Conservation (phyloP, 108 stramenopile genomes). For the Cyclotella choctawhatcheeana region DNA sequence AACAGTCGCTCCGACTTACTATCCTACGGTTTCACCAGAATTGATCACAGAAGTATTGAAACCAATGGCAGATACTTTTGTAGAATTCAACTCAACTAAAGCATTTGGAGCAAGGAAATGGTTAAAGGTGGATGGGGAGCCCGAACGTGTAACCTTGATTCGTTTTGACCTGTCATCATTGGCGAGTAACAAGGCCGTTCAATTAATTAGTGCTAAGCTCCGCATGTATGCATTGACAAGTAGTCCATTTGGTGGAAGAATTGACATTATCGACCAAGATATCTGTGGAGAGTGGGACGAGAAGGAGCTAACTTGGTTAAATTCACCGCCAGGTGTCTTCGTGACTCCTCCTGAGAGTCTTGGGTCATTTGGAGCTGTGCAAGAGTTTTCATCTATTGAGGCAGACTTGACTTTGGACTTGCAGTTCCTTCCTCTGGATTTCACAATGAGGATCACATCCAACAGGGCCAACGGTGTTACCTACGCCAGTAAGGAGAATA, state of each 20-base stretch:
- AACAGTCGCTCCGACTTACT: slow-evolving; percentile 9
- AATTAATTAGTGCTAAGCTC: slow-evolving; percentile 14
- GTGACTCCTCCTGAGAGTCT: not conserved
- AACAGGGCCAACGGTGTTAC: slow-evolving; percentile 16
- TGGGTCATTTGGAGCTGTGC: slow-evolving; percentile 8
- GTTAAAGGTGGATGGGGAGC: slow-evolving; percentile 24
- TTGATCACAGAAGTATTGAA: not conserved
- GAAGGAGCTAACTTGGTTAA: slow-evolving; percentile 10
- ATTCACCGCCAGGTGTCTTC: slow-evolving; percentile 28
- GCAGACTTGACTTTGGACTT: slow-evolving; percentile 14
- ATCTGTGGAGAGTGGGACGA: slow-evolving; percentile 27
- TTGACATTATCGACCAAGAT: slow-evolving; percentile 17
- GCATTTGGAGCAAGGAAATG: slow-evolving; percentile 4
- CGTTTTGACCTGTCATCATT: slow-evolving; percentile 21
- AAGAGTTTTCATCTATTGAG: slow-evolving; percentile 10
- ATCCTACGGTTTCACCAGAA: slow-evolving; percentile 5
- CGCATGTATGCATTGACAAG: slow-evolving; percentile 16
- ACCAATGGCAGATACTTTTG: slow-evolving; percentile 29
- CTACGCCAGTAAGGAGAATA: slow-evolving; percentile 12
- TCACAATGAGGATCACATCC: slow-evolving; percentile 21
- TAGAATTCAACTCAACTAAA: slow-evolving; percentile 5
- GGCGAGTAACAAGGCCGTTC: not conserved
- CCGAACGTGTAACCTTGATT: slow-evolving; percentile 17
- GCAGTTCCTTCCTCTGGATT: not conserved
- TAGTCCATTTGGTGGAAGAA: slow-evolving; percentile 9